A percentile compares a stretch with the other conserved stretches of the same genome.
Conservation (phyloP, 805 yeast genomes). For the Lipomyces lipofer region DNA sequence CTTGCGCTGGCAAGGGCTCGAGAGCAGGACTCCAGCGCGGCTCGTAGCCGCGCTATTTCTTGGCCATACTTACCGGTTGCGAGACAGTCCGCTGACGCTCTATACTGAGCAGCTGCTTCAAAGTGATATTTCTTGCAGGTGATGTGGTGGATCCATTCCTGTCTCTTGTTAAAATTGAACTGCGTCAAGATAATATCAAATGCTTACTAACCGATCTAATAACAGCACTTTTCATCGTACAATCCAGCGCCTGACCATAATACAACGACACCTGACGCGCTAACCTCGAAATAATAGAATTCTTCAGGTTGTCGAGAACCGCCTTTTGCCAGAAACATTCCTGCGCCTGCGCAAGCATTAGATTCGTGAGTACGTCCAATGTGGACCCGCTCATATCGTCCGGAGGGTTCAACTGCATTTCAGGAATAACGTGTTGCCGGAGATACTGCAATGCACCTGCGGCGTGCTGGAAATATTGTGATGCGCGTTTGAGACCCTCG, state of each 20-base stretch:
- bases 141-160: constrained; percentile 69
- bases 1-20: constrained; percentile 45
- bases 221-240: constrained; percentile 50
- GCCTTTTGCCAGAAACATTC: constrained; percentile 84
- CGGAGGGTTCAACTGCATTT: constrained; percentile 36
- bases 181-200: too few species aligned
- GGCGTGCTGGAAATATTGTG: constrained; percentile 64
- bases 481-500: constrained; percentile 62
- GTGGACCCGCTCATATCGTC: constrained; percentile 55
- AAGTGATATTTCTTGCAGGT: constrained; percentile 65
- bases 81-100: constrained; percentile 56
- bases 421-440: constrained; percentile 32
- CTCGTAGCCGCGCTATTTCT: constrained; percentile 60
- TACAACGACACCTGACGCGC: constrained; percentile 61
- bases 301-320: constrained; percentile 49
- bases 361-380: constrained; percentile 49
- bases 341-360: constrained; percentile 83
- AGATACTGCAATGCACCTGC: constrained; percentile 63
- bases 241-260: constrained; percentile 51
- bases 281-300: constrained; percentile 62
- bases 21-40: constrained; percentile 45
- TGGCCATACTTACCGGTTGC: constrained; percentile 62
- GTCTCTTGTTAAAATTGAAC: too few species aligned
- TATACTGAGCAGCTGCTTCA: constrained; percentile 65
- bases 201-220: too few species aligned